Percentiles rank a stretch among this genome's conserved stretches.
Evolutionary conservation across 2,329 filamentous ascomycete genomes (phyloP).

Genomic region (Fusarium buharicum): DNA sequence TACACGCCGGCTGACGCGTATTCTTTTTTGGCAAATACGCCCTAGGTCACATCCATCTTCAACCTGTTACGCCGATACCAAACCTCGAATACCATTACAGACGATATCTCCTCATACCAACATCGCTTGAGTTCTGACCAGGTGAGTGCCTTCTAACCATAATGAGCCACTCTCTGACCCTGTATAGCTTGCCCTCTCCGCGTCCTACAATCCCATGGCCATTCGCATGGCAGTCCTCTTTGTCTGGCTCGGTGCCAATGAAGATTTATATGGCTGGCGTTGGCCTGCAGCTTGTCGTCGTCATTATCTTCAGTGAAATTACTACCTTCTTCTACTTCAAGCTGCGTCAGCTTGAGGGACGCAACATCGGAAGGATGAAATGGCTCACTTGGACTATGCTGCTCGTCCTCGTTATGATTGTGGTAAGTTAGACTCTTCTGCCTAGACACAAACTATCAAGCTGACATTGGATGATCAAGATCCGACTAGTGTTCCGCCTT

Average conservation of each 20-base stretch:
- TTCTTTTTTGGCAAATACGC: too few relatives aligned
- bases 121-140: too few relatives aligned
- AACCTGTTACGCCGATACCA: too few relatives aligned
- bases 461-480: conserved; percentile 48
- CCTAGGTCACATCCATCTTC: too few relatives aligned
- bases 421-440: conserved; percentile 44
- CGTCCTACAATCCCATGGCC: too few relatives aligned
- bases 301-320: conserved; percentile 52
- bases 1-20: too few relatives aligned
- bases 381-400: conserved; percentile 51
- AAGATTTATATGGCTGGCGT: conserved; percentile 55
- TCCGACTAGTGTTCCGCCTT: conserved; percentile 70
- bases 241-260: conserved; percentile 59
- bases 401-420: conserved; percentile 50
- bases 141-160: too few relatives aligned
- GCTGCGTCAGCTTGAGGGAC: conserved; percentile 38
- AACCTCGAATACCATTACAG: too few relatives aligned
- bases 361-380: conserved; percentile 46
- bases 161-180: too few relatives aligned
- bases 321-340: conserved; percentile 51
- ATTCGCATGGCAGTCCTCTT: conserved; percentile 57
- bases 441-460: background rate
- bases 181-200: too few relatives aligned
- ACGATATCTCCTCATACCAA: too few relatives aligned
- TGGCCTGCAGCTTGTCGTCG: conserved; percentile 51